These are phyloP conservation scores for Saccharomycopsis guyanensis DNA, from an alignment of 805 yeast species.

Conservation along the genomic window DNA sequence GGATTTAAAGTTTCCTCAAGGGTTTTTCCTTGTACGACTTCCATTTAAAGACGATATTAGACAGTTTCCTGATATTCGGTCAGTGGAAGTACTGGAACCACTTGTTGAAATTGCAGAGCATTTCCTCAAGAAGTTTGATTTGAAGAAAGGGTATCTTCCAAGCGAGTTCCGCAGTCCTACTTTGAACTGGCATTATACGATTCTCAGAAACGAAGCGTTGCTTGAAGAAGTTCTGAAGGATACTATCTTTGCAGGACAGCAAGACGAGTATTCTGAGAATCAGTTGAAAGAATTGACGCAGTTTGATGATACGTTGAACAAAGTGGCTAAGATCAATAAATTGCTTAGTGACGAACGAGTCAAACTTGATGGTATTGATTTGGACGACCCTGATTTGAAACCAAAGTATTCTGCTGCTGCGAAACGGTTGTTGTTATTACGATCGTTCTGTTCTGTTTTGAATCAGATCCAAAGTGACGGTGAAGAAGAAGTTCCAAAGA, in stretches of 20 bases:
- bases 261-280: background rate
- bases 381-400: background rate
- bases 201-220: conserved; percentile 56
- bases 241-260: background rate
- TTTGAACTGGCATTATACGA: conserved; percentile 56
- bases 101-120: conserved; percentile 25
- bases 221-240: conserved; percentile 39
- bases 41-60: conserved; percentile 78
- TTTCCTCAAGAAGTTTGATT: conserved; percentile 34
- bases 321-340: conserved; percentile 2
- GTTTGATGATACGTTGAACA: conserved; percentile 6
- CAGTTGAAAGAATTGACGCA: background rate
- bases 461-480: background rate
- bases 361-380: conserved; percentile 1
- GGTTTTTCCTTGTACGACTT: conserved; percentile 57
- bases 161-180: conserved; percentile 55
- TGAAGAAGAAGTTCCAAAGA: background rate
- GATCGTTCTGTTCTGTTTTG: background rate
- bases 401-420: background rate
- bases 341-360: conserved; percentile 2
- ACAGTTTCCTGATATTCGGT: conserved; percentile 42
- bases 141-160: conserved; percentile 48
- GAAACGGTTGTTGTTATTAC: background rate
- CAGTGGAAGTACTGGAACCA: conserved; percentile 17
- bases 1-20: conserved; percentile 43